Percentiles rank a stretch among this genome's conserved stretches.
phyloP scores from a whole-genome alignment of 148 eudicot species.

The Bassia scoparia region DNA sequence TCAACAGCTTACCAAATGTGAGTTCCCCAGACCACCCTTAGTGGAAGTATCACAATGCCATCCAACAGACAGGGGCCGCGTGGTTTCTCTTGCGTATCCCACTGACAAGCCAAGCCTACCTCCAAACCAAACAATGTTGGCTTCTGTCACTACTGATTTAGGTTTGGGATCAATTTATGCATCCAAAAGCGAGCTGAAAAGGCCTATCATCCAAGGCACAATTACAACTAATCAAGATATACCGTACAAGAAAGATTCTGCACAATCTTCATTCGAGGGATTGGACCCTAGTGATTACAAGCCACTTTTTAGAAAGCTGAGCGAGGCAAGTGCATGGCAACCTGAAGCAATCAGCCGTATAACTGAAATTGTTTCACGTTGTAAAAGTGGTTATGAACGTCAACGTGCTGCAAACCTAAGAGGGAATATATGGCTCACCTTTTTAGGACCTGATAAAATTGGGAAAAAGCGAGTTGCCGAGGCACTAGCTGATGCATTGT shows the following conservation, averaged over 20 bases:
- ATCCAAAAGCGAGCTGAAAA: conserved; percentile 24
- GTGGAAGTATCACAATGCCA: conserved; percentile 24
- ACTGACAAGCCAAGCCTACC: conserved; percentile 22
- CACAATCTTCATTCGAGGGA: conserved; percentile 21
- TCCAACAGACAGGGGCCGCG: conserved; percentile 17
- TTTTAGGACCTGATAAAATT: conserved; percentile 65
- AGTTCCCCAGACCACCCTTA: conserved; percentile 17
- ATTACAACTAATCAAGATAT: conserved; percentile 28
- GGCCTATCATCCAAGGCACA: conserved; percentile 23
- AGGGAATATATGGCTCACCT: conserved; percentile 61
- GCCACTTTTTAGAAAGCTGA: conserved; percentile 40
- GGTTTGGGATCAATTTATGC: conserved; percentile 56
- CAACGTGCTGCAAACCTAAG: conserved; percentile 30
- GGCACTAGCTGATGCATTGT: conserved; percentile 64
- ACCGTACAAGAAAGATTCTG: conserved; percentile 24
- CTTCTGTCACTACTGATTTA: conserved; percentile 68
- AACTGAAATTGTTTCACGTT: conserved; percentile 38
- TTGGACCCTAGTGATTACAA: conserved; percentile 49
- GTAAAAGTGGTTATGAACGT: conserved; percentile 38
- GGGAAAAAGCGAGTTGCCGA: conserved; percentile 59
- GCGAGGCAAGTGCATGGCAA: conserved; percentile 48
- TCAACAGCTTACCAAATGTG: conserved; percentile 16
- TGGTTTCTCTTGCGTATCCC: conserved; percentile 16
- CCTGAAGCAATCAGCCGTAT: conserved; percentile 41
- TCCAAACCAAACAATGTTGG: conserved; percentile 25